Evolutionary conservation across 768 basidiomycete species (phyloP).

Genomic region (Phlebiopsis flavidoalba): DNA sequence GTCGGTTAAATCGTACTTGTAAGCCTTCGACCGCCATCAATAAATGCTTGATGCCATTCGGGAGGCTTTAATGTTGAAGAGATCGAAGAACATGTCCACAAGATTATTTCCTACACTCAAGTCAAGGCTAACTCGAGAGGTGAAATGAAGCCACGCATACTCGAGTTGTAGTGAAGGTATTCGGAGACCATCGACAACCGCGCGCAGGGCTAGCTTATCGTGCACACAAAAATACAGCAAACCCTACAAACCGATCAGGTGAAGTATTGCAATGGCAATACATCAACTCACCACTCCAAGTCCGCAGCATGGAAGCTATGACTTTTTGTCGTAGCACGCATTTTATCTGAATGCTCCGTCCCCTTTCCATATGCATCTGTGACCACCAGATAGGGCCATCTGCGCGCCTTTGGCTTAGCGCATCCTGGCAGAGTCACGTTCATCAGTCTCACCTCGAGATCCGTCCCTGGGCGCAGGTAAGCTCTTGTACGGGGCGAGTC

Average conservation of each 20-base stretch:
- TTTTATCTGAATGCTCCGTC: slow-evolving; percentile 68
- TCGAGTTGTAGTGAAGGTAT: slow-evolving; percentile 86
- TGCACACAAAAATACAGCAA: slow-evolving; percentile 95
- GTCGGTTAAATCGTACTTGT: slow-evolving; percentile 53
- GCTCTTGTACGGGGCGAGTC: slow-evolving; percentile 81
- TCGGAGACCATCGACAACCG: slow-evolving; percentile 77
- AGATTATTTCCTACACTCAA: slow-evolving; percentile 69
- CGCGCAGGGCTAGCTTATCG: slow-evolving; percentile 79
- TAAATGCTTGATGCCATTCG: slow-evolving; percentile 90
- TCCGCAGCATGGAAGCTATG: slow-evolving; percentile 78
- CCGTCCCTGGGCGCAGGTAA: slow-evolving; percentile 74
- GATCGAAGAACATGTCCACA: slow-evolving; percentile 94
- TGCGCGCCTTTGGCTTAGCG: slow-evolving; percentile 23
- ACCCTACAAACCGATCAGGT: slow-evolving; percentile 37
- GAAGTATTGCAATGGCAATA: neutral
- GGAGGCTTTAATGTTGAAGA: slow-evolving; percentile 89
- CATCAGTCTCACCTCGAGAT: slow-evolving; percentile 68
- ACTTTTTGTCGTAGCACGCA: slow-evolving; percentile 75
- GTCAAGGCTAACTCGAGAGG: neutral
- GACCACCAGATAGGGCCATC: slow-evolving; percentile 83
- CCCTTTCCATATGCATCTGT: slow-evolving; percentile 92
- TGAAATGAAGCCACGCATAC: slow-evolving; percentile 38
- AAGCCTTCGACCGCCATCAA: slow-evolving; percentile 80
- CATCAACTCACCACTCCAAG: slow-evolving; percentile 79
- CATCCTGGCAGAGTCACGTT: neutral